Conservation (phyloP, 768 basidiomycete genomes). For the Chalciporus pseudorubinellus region DNA sequence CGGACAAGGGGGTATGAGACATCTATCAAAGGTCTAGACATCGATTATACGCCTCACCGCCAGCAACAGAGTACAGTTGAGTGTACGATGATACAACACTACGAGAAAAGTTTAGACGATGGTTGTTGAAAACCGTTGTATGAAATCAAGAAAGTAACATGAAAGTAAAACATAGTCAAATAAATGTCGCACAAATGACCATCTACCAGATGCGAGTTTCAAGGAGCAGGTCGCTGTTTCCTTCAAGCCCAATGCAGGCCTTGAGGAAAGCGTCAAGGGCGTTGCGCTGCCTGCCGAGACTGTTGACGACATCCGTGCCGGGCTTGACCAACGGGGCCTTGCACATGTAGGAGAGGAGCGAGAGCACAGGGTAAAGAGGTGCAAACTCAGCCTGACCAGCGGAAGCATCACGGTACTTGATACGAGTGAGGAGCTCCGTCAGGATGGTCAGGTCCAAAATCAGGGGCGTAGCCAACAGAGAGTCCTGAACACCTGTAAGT, state of each 20-base stretch:
- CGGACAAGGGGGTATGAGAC: not conserved
- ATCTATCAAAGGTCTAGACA: not conserved
- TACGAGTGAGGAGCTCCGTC: constrained; percentile 89
- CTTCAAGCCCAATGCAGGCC: constrained; percentile 88
- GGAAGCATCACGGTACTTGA: constrained; percentile 73
- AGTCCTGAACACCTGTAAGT: constrained; percentile 55
- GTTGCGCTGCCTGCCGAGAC: constrained; percentile 90
- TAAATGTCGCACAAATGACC: not conserved
- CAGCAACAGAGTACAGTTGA: constrained; percentile 16
- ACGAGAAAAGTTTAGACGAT: not conserved
- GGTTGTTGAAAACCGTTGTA: constrained; percentile 25
- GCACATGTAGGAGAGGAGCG: constrained; percentile 94
- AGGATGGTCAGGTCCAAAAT: constrained; percentile 93
- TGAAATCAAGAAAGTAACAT: not conserved
- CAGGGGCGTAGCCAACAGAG: constrained; percentile 91
- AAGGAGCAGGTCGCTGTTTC: constrained; percentile 78
- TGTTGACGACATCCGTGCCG: constrained; percentile 92
- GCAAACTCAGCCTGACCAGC: constrained; percentile 59
- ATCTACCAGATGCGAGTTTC: constrained; percentile 86
- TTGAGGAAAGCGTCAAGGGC: constrained; percentile 93
- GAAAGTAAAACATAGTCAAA: too few relatives aligned
- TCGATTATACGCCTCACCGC: not conserved
- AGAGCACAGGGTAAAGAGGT: constrained; percentile 87
- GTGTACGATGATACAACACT: not conserved
- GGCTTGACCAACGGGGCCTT: constrained; percentile 98